A percentile compares a stretch with the other conserved stretches of the same genome.
phyloP scores from a whole-genome alignment of 352 stramenopile species.

The Elongisporangium senticosum region DNA sequence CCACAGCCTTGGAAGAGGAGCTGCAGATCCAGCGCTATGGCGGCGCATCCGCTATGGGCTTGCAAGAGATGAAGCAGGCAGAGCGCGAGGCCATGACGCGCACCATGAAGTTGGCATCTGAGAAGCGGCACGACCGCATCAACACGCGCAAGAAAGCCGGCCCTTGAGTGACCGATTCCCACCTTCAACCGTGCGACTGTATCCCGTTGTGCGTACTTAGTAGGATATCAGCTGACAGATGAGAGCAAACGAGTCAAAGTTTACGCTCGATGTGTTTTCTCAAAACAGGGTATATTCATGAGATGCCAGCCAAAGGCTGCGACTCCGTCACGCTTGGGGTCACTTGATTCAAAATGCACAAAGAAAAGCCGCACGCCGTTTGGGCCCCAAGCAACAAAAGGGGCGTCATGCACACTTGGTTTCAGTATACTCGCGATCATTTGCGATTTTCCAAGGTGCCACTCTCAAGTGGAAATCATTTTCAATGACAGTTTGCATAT shows the following conservation, averaged over 20 bases:
- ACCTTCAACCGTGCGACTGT: background rate
- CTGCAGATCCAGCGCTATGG: conserved; percentile 56
- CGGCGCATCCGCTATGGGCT: conserved; percentile 13
- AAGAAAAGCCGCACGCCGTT: background rate
- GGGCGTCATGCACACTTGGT: background rate
- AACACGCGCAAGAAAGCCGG: conserved; percentile 59
- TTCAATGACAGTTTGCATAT: background rate
- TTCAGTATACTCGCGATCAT: background rate
- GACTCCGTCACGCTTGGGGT: no score
- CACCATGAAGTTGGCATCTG: conserved; percentile 54
- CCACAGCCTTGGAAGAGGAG: conserved; percentile 58
- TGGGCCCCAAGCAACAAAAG: background rate
- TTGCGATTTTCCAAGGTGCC: background rate
- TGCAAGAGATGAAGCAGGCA: conserved; percentile 43
- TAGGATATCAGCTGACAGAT: background rate
- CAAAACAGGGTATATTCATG: background rate
- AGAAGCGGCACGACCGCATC: conserved; percentile 78
- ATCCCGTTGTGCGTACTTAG: background rate
- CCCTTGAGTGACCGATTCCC: conserved; percentile 9
- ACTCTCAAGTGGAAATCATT: background rate
- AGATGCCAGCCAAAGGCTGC: background rate
- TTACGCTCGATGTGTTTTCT: background rate
- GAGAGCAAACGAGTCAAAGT: background rate
- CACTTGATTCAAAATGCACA: background rate
- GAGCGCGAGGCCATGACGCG: conserved; percentile 63